Evolutionary conservation across 2,329 filamentous ascomycete genomes (phyloP).

Genomic region (Pestalotiopsis sp.): DNA sequence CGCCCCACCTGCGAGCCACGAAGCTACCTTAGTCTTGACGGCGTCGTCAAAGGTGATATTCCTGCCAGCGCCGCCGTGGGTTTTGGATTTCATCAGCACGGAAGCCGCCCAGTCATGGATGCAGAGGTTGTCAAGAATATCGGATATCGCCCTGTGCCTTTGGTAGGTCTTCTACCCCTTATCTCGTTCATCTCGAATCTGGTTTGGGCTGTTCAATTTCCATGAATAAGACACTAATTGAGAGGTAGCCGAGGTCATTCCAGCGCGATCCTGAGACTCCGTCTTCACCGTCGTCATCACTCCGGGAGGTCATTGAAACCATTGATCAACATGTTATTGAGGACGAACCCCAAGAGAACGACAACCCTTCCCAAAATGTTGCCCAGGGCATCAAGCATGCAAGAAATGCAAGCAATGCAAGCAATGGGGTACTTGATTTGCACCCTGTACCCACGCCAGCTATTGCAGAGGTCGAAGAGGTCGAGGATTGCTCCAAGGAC

Average conservation of each 20-base stretch:
- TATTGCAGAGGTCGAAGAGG: not conserved
- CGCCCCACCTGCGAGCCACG: conserved; percentile 47
- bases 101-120: conserved; percentile 47
- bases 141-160: conserved; percentile 39
- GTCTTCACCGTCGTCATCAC: conserved; percentile 14
- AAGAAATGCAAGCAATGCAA: conserved; percentile 2
- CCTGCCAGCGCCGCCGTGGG: conserved; percentile 52
- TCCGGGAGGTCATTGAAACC: conserved; percentile 12
- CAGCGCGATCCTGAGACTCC: not conserved
- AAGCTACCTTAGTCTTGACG: conserved; percentile 52
- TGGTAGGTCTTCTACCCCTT: conserved; percentile 31
- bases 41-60: conserved; percentile 52
- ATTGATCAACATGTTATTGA: conserved; percentile 16
- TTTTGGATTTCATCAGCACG: conserved; percentile 52
- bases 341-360: conserved; percentile 10
- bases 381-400: conserved; percentile 11
- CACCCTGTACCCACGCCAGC: conserved; percentile 21
- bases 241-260: not conserved
- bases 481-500: not conserved
- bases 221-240: conserved; percentile 16
- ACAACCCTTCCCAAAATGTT: conserved; percentile 2
- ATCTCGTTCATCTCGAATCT: not conserved
- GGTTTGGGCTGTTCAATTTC: not conserved
- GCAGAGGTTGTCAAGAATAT: conserved; percentile 41
- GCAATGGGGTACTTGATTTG: too few species aligned